Evolutionary conservation across 306 rosid species (phyloP).

Genomic region (Begonia fuchsioides): DNA sequence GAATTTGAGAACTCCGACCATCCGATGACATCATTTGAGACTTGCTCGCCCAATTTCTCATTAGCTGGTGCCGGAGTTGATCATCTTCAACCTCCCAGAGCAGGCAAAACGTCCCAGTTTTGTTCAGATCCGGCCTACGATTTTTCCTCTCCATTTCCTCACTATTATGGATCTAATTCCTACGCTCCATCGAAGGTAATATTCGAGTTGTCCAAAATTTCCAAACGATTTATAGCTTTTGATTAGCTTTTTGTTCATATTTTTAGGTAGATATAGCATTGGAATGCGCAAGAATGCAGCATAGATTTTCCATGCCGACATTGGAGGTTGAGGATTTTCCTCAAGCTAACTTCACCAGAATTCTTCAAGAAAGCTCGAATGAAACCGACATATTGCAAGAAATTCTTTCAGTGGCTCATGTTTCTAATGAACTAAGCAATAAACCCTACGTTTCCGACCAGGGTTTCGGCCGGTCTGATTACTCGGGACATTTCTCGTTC

Average conservation of each 20-base stretch:
- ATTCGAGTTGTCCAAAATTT: not conserved
- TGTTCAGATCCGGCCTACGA: slow-evolving; percentile 30
- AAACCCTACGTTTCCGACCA: slow-evolving; percentile 18
- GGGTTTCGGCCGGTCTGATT: slow-evolving; percentile 18
- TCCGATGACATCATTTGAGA: slow-evolving; percentile 18
- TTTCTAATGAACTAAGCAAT: slow-evolving; percentile 51
- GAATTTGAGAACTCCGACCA: slow-evolving; percentile 48
- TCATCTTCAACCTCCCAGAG: slow-evolving; percentile 14
- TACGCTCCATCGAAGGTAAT: slow-evolving; percentile 75
- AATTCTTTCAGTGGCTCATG: slow-evolving; percentile 76
- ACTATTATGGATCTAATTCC: slow-evolving; percentile 32
- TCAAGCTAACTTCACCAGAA: slow-evolving; percentile 39
- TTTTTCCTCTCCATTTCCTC: slow-evolving; percentile 26
- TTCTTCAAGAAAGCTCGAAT: slow-evolving; percentile 24
- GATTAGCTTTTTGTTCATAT: not conserved
- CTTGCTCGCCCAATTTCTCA: slow-evolving; percentile 13
- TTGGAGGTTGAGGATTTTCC: slow-evolving; percentile 63
- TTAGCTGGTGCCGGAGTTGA: slow-evolving; percentile 10
- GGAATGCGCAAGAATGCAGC: slow-evolving; percentile 89
- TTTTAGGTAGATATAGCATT: slow-evolving; percentile 69
- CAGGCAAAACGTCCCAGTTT: slow-evolving; percentile 41
- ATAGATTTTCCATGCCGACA: slow-evolving; percentile 60
- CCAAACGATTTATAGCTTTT: not conserved
- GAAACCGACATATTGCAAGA: slow-evolving; percentile 52
- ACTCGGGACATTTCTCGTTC: slow-evolving; percentile 44